Conservation (phyloP, 2,329 filamentous ascomycete species). For the Colletotrichum agaves region DNA sequence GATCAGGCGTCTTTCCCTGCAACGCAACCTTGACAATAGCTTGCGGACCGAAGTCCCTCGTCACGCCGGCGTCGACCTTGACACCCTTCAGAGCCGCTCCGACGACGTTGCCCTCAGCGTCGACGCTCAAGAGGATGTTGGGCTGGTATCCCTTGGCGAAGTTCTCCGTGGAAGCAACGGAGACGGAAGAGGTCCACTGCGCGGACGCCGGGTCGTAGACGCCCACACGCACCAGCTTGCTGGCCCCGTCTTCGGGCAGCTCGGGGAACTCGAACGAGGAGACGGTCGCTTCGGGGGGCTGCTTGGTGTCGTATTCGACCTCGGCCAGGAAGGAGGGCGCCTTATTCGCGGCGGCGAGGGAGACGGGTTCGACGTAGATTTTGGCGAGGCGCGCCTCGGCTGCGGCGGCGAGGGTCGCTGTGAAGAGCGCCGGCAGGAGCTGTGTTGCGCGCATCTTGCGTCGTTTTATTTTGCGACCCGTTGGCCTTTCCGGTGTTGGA, state of each 20-base stretch:
- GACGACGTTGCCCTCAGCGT: conserved; percentile 55
- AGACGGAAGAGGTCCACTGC: conserved; percentile 65
- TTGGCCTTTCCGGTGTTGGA: not conserved
- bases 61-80: conserved; percentile 70
- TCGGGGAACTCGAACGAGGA: conserved; percentile 68
- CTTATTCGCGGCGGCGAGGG: conserved; percentile 43
- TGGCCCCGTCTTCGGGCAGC: conserved; percentile 51
- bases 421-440: conserved; percentile 55
- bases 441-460: conserved; percentile 54
- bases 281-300: conserved; percentile 57
- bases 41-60: conserved; percentile 72
- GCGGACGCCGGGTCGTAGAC: conserved; percentile 60
- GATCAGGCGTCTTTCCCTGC: conserved; percentile 64
- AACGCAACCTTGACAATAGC: conserved; percentile 60
- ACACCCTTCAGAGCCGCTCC: conserved; percentile 66
- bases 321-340: conserved; percentile 62
- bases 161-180: conserved; percentile 65
- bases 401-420: conserved; percentile 52
- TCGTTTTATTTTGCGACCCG: not conserved
- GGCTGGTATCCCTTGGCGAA: conserved; percentile 71
- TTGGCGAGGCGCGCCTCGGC: conserved; percentile 58
- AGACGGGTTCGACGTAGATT: conserved; percentile 65
- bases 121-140: conserved; percentile 64
- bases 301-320: conserved; percentile 63
- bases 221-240: conserved; percentile 66